Conservation (phyloP, 306 rosid genomes). For the Citrullus mucosospermus region DNA sequence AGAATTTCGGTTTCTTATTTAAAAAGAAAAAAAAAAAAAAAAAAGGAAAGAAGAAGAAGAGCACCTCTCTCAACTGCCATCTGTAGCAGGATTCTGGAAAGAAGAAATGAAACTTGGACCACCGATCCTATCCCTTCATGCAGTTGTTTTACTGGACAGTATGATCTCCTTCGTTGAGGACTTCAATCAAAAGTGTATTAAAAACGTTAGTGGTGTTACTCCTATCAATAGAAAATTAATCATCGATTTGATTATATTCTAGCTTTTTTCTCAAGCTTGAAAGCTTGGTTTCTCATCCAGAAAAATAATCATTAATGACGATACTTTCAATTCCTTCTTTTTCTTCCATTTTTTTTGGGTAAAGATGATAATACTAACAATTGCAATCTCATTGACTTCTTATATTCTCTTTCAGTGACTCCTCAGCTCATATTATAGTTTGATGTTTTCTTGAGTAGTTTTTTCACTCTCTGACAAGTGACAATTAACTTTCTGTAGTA, state of each 20-base stretch:
- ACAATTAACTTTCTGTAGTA: conserved; percentile 28
- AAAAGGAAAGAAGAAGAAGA: background rate
- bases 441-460: background rate
- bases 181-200: background rate
- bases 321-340: too few relatives aligned
- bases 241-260: background rate
- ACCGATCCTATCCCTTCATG: background rate
- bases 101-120: background rate
- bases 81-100: background rate
- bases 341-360: too few relatives aligned
- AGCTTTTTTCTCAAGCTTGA: too few relatives aligned
- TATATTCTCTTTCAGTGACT: background rate
- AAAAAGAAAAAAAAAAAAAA: background rate
- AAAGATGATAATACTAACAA: background rate
- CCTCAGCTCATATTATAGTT: background rate
- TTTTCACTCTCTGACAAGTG: background rate
- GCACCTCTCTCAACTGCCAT: background rate
- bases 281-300: too few relatives aligned
- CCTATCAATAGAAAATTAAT: background rate
- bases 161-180: background rate
- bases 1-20: too few relatives aligned
- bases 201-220: background rate
- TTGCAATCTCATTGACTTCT: background rate
- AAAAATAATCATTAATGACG: too few relatives aligned
- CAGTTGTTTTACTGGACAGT: background rate